Conservation (phyloP, 73 alveolate species). For the Symbiodinium pilosum region DNA sequence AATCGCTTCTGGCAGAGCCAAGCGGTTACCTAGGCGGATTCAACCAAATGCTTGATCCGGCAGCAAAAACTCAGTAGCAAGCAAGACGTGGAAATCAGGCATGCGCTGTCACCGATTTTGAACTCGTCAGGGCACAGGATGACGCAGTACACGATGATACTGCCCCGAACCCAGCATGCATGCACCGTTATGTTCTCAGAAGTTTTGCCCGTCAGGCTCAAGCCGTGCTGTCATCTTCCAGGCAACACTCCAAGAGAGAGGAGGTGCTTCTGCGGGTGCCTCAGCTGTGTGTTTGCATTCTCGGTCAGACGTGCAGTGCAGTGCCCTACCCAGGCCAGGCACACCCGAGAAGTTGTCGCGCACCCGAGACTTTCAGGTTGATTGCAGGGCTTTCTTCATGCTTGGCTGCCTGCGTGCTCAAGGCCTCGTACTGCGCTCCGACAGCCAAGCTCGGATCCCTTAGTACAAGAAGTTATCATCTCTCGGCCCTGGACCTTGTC, state of each 20-base stretch:
- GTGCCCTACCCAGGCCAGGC: slow-evolving; percentile 9
- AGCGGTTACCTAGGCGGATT: neutral
- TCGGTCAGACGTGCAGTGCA: neutral
- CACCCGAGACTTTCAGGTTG: too few species aligned
- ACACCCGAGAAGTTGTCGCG: neutral
- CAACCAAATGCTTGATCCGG: neutral
- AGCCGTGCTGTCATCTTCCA: neutral
- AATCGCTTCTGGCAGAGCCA: slow-evolving; percentile 36
- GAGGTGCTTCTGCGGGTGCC: neutral
- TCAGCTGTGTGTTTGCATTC: neutral
- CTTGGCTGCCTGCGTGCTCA: neutral
- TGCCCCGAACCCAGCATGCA: neutral
- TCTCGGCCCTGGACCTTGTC: neutral
- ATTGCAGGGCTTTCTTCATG: too few species aligned
- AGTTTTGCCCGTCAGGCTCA: neutral
- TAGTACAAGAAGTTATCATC: too few species aligned
- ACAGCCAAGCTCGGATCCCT: neutral
- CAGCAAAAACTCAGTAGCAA: neutral
- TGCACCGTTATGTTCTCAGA: neutral
- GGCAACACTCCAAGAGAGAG: neutral
- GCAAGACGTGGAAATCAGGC: neutral
- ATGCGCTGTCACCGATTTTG: neutral
- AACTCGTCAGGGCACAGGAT: neutral
- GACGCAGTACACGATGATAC: neutral
- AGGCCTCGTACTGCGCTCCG: slow-evolving; percentile 1